These are phyloP conservation scores for Salix purpurea DNA, from an alignment of 345 rosid genomes.

Conservation along the genomic window DNA sequence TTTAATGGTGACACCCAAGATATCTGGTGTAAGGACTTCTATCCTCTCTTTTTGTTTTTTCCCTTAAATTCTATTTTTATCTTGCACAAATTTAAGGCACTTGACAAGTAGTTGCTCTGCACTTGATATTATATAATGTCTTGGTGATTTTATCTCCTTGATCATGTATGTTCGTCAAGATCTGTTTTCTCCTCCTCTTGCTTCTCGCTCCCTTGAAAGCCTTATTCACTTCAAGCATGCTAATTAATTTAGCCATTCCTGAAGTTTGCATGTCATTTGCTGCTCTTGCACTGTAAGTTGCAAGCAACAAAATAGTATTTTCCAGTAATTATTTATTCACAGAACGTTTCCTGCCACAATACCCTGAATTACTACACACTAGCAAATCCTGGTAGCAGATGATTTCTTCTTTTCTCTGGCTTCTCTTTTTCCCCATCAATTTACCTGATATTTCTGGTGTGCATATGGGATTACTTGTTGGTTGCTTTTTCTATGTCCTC, in stretches of 20 bases:
- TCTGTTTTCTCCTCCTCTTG: neutral
- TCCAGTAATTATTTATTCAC: neutral
- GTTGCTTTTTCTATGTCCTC: neutral
- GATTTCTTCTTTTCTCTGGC: neutral
- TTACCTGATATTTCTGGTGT: neutral
- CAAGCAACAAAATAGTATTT: neutral
- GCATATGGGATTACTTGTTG: neutral
- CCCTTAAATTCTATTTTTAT: neutral
- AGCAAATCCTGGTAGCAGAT: neutral
- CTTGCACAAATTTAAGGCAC: neutral
- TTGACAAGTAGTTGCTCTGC: neutral
- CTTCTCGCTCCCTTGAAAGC: neutral
- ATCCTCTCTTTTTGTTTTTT: slow-evolving; percentile 2
- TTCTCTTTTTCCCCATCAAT: neutral
- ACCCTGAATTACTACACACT: neutral
- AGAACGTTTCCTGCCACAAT: neutral
- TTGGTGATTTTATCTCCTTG: neutral
- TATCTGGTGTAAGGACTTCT: slow-evolving; percentile 49
- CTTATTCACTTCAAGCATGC: neutral
- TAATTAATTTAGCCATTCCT: neutral
- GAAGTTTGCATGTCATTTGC: neutral
- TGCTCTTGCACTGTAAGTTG: neutral
- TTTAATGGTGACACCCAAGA: slow-evolving; percentile 75
- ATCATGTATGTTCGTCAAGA: neutral
- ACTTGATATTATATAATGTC: neutral